Evolutionary conservation across 2,329 filamentous ascomycete species (phyloP).

Genomic region (Allantophomopsis lycopodina): DNA sequence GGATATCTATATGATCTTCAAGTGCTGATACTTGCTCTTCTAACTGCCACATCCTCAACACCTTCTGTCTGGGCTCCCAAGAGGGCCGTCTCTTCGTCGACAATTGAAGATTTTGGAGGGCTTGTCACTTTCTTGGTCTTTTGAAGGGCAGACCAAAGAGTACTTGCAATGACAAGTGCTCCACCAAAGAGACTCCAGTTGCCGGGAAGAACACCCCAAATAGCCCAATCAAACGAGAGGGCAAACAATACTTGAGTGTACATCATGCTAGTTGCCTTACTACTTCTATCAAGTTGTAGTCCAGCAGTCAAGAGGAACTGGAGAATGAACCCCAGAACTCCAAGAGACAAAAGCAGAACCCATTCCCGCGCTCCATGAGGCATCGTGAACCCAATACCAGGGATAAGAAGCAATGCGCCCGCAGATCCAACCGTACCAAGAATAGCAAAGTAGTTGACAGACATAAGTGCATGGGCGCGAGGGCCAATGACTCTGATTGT

Average conservation of each 20-base stretch:
- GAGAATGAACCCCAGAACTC: constrained; percentile 64
- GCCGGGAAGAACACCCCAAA: constrained; percentile 16
- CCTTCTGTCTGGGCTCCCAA: constrained; percentile 8
- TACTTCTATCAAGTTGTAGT: constrained; percentile 29
- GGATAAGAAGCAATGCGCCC: constrained; percentile 28
- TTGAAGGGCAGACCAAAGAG: constrained; percentile 15
- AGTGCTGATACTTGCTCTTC: constrained; percentile 8
- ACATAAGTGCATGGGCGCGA: constrained; percentile 70
- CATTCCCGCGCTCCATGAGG: constrained; percentile 33
- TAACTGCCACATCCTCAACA: constrained; percentile 4
- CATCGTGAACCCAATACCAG: constrained; percentile 27
- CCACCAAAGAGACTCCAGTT: constrained; percentile 15
- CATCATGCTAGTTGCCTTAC: constrained; percentile 42
- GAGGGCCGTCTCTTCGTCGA: constrained; percentile 16
- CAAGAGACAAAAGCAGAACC: constrained; percentile 54
- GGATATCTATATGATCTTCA: not conserved
- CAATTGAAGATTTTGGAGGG: not conserved
- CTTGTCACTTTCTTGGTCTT: constrained; percentile 4
- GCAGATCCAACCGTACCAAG: constrained; percentile 56
- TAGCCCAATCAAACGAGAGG: constrained; percentile 14
- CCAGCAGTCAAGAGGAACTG: constrained; percentile 79
- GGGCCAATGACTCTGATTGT: constrained; percentile 69
- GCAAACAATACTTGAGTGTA: constrained; percentile 62
- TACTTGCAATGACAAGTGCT: constrained; percentile 14
- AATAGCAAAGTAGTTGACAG: constrained; percentile 70